These are phyloP conservation scores for Leccinum longicurvipes DNA, from an alignment of 768 basidiomycete genomes.

Conservation along the genomic window DNA sequence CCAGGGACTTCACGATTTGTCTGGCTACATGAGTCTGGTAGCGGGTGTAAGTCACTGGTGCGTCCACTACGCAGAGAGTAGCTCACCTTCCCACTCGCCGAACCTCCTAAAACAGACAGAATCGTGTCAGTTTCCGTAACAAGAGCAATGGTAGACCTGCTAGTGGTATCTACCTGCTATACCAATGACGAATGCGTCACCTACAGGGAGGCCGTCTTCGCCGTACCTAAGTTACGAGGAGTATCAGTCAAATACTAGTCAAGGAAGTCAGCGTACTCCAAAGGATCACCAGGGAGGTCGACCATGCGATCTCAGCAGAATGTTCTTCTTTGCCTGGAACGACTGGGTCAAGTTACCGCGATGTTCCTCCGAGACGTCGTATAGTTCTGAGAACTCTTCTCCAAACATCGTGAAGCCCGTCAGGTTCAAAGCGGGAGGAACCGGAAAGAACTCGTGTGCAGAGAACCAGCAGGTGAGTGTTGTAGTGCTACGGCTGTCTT, in stretches of 20 bases:
- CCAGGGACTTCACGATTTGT: conserved; percentile 74
- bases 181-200: conserved; percentile 80
- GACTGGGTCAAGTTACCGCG: conserved; percentile 16
- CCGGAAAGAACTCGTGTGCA: no score
- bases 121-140: not conserved
- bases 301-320: conserved; percentile 77
- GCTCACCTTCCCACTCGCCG: conserved; percentile 81
- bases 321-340: conserved; percentile 57
- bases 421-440: conserved; percentile 2
- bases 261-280: conserved; percentile 2
- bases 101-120: conserved; percentile 54
- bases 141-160: not conserved
- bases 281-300: conserved; percentile 71
- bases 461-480: not conserved
- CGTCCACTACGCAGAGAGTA: not conserved
- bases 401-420: conserved; percentile 19
- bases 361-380: conserved; percentile 17
- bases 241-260: conserved; percentile 11
- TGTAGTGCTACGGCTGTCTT: not conserved
- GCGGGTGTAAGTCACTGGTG: conserved; percentile 1
- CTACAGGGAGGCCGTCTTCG: conserved; percentile 64
- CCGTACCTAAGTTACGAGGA: conserved; percentile 58
- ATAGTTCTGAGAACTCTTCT: conserved; percentile 24
- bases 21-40: conserved; percentile 79
- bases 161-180: conserved; percentile 68